Conservation (phyloP, 2,329 filamentous ascomycete genomes). For the Phialophora verrucosa region DNA sequence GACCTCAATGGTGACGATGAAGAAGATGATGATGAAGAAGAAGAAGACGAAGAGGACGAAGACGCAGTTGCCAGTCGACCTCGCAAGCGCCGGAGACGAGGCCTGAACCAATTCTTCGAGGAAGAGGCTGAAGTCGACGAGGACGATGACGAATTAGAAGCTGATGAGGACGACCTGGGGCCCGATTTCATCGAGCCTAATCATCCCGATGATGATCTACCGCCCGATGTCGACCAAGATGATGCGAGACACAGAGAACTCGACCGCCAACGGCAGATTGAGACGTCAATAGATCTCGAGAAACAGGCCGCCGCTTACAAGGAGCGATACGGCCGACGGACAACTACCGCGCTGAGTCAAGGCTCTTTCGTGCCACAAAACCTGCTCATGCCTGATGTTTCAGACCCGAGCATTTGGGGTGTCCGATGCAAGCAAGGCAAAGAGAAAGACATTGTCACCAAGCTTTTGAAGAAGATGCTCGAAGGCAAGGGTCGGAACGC, state of each 20-base stretch:
- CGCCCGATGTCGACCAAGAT: slow-evolving; percentile 77
- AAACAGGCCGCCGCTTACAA: slow-evolving; percentile 86
- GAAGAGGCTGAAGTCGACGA: slow-evolving; percentile 97
- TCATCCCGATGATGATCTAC: slow-evolving; percentile 85
- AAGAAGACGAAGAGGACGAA: slow-evolving; percentile 54
- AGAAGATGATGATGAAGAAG: slow-evolving; percentile 57
- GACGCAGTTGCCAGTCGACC: slow-evolving; percentile 64
- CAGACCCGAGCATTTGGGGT: slow-evolving; percentile 95
- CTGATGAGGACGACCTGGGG: slow-evolving; percentile 87
- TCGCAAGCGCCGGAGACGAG: slow-evolving; percentile 75
- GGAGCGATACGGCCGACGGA: slow-evolving; percentile 84
- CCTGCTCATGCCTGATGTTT: slow-evolving; percentile 85
- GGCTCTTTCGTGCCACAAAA: slow-evolving; percentile 81
- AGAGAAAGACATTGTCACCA: slow-evolving; percentile 86
- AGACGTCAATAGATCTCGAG: slow-evolving; percentile 88
- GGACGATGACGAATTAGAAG: slow-evolving; percentile 83
- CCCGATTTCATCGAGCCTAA: slow-evolving; percentile 87
- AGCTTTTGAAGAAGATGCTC: slow-evolving; percentile 85
- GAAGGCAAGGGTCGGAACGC: slow-evolving; percentile 79
- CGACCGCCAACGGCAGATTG: slow-evolving; percentile 86
- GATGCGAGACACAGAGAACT: slow-evolving; percentile 93
- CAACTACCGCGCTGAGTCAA: slow-evolving; percentile 68
- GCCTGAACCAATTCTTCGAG: slow-evolving; percentile 89
- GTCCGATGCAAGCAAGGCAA: slow-evolving; percentile 94
- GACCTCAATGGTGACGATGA: slow-evolving; percentile 56